These are phyloP conservation scores for Umbelopsis vinacea DNA, from an alignment of 192 early-diverging fungal genomes.

Conservation along the genomic window DNA sequence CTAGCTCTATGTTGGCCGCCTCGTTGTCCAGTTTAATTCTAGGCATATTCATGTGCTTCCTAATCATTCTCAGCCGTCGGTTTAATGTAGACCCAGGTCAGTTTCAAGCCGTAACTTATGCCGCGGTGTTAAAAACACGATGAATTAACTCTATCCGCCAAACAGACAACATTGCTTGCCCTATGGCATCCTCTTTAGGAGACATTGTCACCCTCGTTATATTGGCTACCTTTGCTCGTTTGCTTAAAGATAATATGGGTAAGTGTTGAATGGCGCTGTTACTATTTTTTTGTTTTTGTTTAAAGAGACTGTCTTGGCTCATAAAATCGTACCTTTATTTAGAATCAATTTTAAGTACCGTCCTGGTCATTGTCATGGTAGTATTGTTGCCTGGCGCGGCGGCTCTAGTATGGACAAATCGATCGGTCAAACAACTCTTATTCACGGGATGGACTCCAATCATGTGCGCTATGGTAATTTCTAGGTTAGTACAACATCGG, in stretches of 20 bases:
- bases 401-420: slow-evolving; percentile 57
- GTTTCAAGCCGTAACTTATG: slow-evolving; percentile 1
- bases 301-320: not conserved
- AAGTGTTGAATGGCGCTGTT: slow-evolving; percentile 16
- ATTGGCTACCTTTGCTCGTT: slow-evolving; percentile 52
- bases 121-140: not conserved
- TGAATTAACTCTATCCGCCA: not conserved
- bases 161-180: slow-evolving; percentile 76
- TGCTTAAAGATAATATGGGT: slow-evolving; percentile 53
- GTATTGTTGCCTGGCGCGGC: slow-evolving; percentile 48
- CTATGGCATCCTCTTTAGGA: slow-evolving; percentile 70
- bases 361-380: slow-evolving; percentile 48
- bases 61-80: slow-evolving; percentile 62
- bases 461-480: slow-evolving; percentile 71
- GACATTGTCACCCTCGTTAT: slow-evolving; percentile 71
- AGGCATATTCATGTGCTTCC: slow-evolving; percentile 69
- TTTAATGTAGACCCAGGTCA: slow-evolving; percentile 75
- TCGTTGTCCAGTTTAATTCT: slow-evolving; percentile 70
- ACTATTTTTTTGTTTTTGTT: not conserved
- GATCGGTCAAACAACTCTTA: slow-evolving; percentile 62
- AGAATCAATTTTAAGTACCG: slow-evolving; percentile 45
- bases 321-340: slow-evolving; percentile 4
- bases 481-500: slow-evolving; percentile 44
- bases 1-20: slow-evolving; percentile 65
- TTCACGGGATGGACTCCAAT: slow-evolving; percentile 75